Evolutionary conservation across 441 rosid genomes (phyloP), one percentile per base, ranked within the genome.

Genomic region (Raphanus hybrid): DNA sequence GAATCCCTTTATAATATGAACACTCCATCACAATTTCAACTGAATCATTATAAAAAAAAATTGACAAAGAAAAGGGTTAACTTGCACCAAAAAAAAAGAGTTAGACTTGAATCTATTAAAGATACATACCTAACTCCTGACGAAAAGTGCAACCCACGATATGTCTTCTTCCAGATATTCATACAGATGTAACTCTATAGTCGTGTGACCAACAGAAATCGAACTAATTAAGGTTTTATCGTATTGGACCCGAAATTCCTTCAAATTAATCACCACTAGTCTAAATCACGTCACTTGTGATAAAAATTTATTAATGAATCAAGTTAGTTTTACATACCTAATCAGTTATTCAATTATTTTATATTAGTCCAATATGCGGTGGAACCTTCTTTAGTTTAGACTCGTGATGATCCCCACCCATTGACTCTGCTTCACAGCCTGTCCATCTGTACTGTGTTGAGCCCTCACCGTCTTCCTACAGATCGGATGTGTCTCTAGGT

Each of bases 381-480:
- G 26, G 59, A 54, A 54, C 59, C 11, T 54, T 54, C 59, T 54
- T 54, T 26, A 54, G 20, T 16, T 54, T 54, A 54, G 59, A 54
- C 59, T 54, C 59, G 59, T 54, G 59, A 54, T 54, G 59, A 11
- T 26, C 23, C 34, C 57, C 59, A 54, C 34, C 57, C 59, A 54
- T 54, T 54, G 59, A 54, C 26, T 7, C 59, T 54, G 59, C 59
- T 54, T 54, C 59, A 54, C 59, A 54, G 59, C 10, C 59, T 54
- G 59, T 54, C 26, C 55, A 48, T 48, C 14, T 48, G 59, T 54
- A 16, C 16, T 54, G 59, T 11, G 59, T 54, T 23, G 59, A 54
- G 59, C 57, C 15, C 57, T 18, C 57, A 50, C 57, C 57, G 57
- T 50, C 20, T 50, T 50, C 57, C 57, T 50, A 50, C 18, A 50